Conservation (phyloP, 805 yeast genomes). For the Scheffersomyces spartinae region DNA sequence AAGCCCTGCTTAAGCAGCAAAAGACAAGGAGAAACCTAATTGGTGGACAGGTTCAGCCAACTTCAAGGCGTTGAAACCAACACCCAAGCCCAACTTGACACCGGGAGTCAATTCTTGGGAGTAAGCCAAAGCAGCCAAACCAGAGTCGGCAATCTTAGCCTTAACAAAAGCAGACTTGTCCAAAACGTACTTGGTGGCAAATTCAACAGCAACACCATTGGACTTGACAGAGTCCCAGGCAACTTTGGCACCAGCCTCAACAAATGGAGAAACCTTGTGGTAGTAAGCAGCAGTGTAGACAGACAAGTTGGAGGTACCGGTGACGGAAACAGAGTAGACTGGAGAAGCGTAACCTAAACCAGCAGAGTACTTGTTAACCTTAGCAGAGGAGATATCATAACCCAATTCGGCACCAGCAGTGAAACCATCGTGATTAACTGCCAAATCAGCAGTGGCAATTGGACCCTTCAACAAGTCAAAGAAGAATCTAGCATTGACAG, state of each 20-base stretch:
- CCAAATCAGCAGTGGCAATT: conserved; percentile 86
- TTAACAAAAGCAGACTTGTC: conserved; percentile 85
- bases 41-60: conserved; percentile 96
- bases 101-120: conserved; percentile 93
- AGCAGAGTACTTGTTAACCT: conserved; percentile 86
- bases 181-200: conserved; percentile 88
- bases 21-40: conserved; percentile 89
- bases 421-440: conserved; percentile 93
- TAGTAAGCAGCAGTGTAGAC: conserved; percentile 91
- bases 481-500: conserved; percentile 88
- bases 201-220: conserved; percentile 82
- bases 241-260: conserved; percentile 98
- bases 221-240: conserved; percentile 82
- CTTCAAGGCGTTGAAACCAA: conserved; percentile 91
- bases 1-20: conserved; percentile 66
- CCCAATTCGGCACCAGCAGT: conserved; percentile 96
- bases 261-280: conserved; percentile 85
- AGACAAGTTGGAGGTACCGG: conserved; percentile 77
- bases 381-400: conserved; percentile 88
- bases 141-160: conserved; percentile 95
- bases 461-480: conserved; percentile 95
- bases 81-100: conserved; percentile 93
- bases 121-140: conserved; percentile 88
- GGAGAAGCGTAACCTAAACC: conserved; percentile 90
- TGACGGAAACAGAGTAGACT: conserved; percentile 73